Base-by-base conservation (phyloP, 306 rosid species). In the Fagus sylvatica region DNA sequence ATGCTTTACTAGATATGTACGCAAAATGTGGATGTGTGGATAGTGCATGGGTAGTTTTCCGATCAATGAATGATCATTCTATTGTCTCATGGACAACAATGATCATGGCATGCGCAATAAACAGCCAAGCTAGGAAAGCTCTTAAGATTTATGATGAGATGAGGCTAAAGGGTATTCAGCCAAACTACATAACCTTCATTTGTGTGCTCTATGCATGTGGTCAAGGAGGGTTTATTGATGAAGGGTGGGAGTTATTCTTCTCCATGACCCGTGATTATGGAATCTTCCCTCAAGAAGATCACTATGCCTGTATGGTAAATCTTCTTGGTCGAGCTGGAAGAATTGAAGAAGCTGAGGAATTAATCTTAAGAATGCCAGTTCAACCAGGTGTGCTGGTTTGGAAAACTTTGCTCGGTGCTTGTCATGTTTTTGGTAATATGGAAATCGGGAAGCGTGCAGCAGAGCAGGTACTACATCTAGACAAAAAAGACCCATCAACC, bases 1-100 rank as follows among this genome's bases (percentile, higher is more conserved):
- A 91, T 51, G 92, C 97, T 43, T 76, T 89, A 70, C 88, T 91
- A 43, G 97, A 91, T 81, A 89, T 91, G 97, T 91, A 91, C 82
- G 92, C 90, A 76, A 91, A 91, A 86, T 83, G 92, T 80, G 94
- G 93, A 62, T 89, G 90, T 72, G 60, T 91, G 97, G 81, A 67
- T 59, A 74, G 88, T 66, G 85, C 89, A 57, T 54, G 82, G 82
- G 59, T 39, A 66, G 36, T 84, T 51, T 91, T 91, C 72, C 62
- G 15, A 61, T 81, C 80, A 0, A 91, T 89, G 91, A 78, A 66
- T 46, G 85, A 83, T 57, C 84, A 62, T 54, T 81, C 97, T 59
- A 90, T 91, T 9, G 76, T 91, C 75, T 84, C 97, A 4, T 91
- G 94, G 97, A 91, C 94, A 67, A 81, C 97, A 62, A 76, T 91